Evolutionary conservation across 768 basidiomycete genomes (phyloP).

Genomic region (Chiua virens): DNA sequence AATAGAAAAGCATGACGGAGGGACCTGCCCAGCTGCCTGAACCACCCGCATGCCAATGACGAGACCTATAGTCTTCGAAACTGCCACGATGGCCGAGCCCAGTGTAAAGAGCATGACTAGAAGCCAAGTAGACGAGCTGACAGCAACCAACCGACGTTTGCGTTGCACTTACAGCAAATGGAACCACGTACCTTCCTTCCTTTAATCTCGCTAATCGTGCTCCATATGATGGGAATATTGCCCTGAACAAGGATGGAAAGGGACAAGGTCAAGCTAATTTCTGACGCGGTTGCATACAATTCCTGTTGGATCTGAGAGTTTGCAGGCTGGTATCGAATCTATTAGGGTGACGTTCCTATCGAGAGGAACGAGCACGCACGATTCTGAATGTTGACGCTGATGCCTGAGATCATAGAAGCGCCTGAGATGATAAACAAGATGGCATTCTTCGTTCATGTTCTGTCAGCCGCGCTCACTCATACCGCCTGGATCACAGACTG

Average conservation of each 20-base stretch:
- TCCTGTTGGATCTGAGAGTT: constrained; percentile 63
- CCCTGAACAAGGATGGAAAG: constrained; percentile 76
- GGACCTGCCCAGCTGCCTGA: constrained; percentile 60
- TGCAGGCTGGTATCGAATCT: constrained; percentile 48
- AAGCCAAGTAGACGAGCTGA: constrained; percentile 56
- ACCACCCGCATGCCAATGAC: constrained; percentile 69
- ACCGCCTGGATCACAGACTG: background rate
- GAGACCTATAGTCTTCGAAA: constrained; percentile 52
- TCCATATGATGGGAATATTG: constrained; percentile 36
- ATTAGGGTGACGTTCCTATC: background rate
- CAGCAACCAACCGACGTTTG: background rate
- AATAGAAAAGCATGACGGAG: background rate
- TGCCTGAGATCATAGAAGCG: constrained; percentile 30
- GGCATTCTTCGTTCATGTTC: constrained; percentile 6
- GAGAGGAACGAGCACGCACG: constrained; percentile 14
- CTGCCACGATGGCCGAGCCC: constrained; percentile 58
- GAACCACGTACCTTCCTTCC: constrained; percentile 58
- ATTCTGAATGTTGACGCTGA: constrained; percentile 28
- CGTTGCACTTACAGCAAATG: background rate
- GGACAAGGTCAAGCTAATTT: constrained; percentile 69
- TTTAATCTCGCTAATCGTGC: constrained; percentile 48
- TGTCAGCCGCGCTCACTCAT: background rate
- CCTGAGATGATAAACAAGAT: constrained; percentile 24
- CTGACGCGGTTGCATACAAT: constrained; percentile 55
- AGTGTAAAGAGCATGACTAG: constrained; percentile 52